Evolutionary conservation across 148 eudicot species (phyloP).

Genomic region (Pharnaceum exiguum): DNA sequence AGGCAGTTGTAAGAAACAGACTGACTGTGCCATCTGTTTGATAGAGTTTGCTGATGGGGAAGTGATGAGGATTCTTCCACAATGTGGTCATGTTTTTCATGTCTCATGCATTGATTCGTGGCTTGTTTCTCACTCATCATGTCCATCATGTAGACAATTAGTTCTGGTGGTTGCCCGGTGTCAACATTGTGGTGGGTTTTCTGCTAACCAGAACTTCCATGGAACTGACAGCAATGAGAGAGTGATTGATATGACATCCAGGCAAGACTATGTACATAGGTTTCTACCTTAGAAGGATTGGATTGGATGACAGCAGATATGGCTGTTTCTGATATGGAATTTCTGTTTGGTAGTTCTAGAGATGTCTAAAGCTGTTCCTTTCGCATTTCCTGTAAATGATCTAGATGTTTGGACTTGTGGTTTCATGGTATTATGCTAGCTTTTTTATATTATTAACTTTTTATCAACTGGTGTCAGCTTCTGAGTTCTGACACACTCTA

Average conservation of each 20-base stretch:
- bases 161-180: constrained; percentile 39
- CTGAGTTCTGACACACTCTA: no score
- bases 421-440: no score
- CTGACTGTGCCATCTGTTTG: constrained; percentile 57
- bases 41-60: constrained; percentile 54
- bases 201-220: constrained; percentile 20
- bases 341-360: no score
- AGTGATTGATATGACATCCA: constrained; percentile 17
- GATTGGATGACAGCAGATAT: no score
- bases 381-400: no score
- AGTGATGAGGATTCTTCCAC: constrained; percentile 46
- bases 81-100: constrained; percentile 62
- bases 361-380: no score
- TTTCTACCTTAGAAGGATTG: constrained; percentile 33
- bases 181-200: constrained; percentile 38
- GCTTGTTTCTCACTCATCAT: constrained; percentile 61
- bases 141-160: constrained; percentile 63
- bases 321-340: no score
- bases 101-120: constrained; percentile 58
- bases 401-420: no score
- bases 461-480: no score
- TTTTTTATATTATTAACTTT: no score
- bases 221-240: constrained; percentile 18
- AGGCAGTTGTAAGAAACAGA: constrained; percentile 21
- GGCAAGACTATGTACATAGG: constrained; percentile 26